Conservation (phyloP, 2,329 filamentous ascomycete species). For the Emydomyces testavorans region DNA sequence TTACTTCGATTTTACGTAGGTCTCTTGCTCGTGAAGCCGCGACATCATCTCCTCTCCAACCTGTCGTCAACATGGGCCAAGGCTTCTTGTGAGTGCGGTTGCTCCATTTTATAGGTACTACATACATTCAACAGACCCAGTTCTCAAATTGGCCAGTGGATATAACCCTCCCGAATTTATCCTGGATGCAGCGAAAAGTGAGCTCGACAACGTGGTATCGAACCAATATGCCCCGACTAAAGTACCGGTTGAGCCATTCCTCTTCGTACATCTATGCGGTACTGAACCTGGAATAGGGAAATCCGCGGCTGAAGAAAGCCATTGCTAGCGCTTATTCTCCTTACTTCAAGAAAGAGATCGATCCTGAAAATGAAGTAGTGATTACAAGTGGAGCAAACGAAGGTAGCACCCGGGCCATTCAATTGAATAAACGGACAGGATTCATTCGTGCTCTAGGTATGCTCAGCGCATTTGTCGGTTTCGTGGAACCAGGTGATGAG, state of each 20-base stretch:
- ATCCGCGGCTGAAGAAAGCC: constrained; percentile 82
- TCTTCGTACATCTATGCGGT: not conserved
- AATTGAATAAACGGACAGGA: not conserved
- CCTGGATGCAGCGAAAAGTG: constrained; percentile 78
- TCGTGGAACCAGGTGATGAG: constrained; percentile 87
- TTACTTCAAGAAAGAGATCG: constrained; percentile 66
- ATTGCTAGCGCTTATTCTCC: constrained; percentile 87
- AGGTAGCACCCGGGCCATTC: constrained; percentile 23
- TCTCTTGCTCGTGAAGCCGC: constrained; percentile 58
- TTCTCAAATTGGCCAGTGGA: constrained; percentile 38
- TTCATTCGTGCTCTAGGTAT: constrained; percentile 46
- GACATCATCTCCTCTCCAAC: constrained; percentile 50
- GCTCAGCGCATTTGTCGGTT: constrained; percentile 95
- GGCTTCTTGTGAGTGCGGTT: constrained; percentile 42
- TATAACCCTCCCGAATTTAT: constrained; percentile 93
- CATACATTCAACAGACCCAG: not conserved
- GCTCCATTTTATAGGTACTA: not conserved
- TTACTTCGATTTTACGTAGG: constrained; percentile 29
- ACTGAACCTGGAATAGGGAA: constrained; percentile 42
- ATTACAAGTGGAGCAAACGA: constrained; percentile 63
- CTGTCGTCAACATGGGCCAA: constrained; percentile 59
- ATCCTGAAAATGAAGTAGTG: constrained; percentile 86
- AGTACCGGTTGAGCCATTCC: constrained; percentile 27
- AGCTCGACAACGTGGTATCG: constrained; percentile 83
- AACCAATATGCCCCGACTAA: constrained; percentile 98